These are phyloP conservation scores for Phytomonas sp. DNA, from an alignment of 208 protist species.

Conservation along the genomic window DNA sequence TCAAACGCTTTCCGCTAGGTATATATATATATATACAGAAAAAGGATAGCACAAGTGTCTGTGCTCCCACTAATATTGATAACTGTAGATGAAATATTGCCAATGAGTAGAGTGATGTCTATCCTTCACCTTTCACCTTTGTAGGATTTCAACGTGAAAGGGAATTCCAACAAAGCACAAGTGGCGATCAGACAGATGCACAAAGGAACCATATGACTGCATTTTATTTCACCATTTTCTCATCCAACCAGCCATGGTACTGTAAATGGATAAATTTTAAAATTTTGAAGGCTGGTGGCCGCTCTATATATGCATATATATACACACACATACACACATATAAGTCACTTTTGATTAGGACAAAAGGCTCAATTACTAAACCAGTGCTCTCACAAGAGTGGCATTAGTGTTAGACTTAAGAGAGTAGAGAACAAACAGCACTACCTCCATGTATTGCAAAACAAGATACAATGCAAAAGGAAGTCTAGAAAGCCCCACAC, in stretches of 20 bases:
- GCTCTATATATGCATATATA: constrained; percentile 5
- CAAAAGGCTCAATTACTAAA: not conserved
- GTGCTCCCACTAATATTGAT: too few relatives aligned
- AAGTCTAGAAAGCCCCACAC: not conserved
- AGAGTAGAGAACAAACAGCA: not conserved
- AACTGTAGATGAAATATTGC: not conserved
- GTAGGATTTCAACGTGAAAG: not conserved
- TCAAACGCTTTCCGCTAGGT: not conserved
- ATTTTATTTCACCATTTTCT: not conserved
- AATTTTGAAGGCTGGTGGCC: too few relatives aligned
- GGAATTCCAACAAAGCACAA: not conserved
- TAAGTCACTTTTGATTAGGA: not conserved
- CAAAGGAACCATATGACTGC: not conserved
- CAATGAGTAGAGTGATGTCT: not conserved
- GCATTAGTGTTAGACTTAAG: not conserved
- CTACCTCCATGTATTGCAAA: not conserved
- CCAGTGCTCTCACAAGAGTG: not conserved
- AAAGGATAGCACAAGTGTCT: too few relatives aligned
- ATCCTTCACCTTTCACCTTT: not conserved
- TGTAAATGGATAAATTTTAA: too few relatives aligned
- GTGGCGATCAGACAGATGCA: not conserved
- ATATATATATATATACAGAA: not conserved
- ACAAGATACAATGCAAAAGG: not conserved
- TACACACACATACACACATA: not conserved
- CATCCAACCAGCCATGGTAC: not conserved